Conservation (phyloP, 208 protist species). For the Willaertia magna region DNA sequence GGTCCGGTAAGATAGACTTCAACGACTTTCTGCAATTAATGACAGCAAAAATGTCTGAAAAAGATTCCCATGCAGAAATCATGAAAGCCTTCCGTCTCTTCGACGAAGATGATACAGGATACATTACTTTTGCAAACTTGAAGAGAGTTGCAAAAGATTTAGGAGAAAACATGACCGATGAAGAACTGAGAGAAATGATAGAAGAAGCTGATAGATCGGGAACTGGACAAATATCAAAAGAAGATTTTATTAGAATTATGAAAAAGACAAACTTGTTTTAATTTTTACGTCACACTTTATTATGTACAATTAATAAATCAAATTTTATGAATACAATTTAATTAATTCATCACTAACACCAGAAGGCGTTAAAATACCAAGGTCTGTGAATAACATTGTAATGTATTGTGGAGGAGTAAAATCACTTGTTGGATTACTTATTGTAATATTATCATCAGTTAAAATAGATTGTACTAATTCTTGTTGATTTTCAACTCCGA, state of each 20-base stretch:
- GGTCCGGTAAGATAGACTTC: constrained; percentile 36
- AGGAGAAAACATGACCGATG: constrained; percentile 60
- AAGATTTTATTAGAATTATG: constrained; percentile 68
- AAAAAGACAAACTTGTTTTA: constrained; percentile 59
- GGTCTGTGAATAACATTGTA: constrained; percentile 92
- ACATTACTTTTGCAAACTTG: constrained; percentile 66
- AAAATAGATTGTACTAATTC: neutral
- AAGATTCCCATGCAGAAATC: constrained; percentile 46
- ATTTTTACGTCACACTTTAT: neutral
- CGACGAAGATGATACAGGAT: constrained; percentile 51
- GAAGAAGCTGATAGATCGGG: constrained; percentile 54
- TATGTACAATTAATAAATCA: neutral
- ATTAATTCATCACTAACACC: constrained; percentile 97
- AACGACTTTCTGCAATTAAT: constrained; percentile 36
- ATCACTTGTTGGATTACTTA: constrained; percentile 37
- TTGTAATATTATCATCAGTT: neutral
- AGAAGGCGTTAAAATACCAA: constrained; percentile 95
- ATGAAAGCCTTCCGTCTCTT: constrained; percentile 53
- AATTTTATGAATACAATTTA: constrained; percentile 59
- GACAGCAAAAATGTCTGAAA: constrained; percentile 37
- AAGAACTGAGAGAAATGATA: constrained; percentile 72
- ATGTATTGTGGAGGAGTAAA: constrained; percentile 69
- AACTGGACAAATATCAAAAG: constrained; percentile 48
- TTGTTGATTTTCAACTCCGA: neutral
- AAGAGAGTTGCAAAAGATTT: constrained; percentile 57